These are phyloP conservation scores for Zygnema circumcarinatum DNA, from an alignment of 139 green algal species.

Conservation along the genomic window DNA sequence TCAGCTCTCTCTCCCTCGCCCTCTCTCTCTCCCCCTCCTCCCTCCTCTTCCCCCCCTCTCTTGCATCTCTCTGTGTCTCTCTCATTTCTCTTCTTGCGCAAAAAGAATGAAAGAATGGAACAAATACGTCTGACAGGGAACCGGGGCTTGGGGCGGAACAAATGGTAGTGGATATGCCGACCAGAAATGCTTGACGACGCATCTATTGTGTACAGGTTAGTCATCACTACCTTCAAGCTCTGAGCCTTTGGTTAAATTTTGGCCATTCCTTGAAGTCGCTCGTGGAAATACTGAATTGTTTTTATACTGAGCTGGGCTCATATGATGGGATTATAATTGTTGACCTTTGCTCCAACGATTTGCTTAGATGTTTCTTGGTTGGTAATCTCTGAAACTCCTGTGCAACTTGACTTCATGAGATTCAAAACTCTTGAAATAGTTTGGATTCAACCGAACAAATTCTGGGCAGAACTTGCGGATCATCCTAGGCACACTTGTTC, in stretches of 20 bases:
- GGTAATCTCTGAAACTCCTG: too few species aligned
- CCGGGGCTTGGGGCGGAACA: neutral
- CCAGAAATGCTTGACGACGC: neutral
- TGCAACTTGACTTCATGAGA: too few species aligned
- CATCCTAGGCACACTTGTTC: neutral
- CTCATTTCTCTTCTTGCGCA: neutral
- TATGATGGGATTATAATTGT: neutral
- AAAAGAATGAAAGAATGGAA: neutral
- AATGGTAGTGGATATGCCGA: conserved; percentile 14
- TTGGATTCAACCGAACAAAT: too few species aligned
- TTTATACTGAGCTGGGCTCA: neutral
- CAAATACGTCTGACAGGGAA: neutral
- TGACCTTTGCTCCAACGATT: neutral
- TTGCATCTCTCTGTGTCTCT: neutral
- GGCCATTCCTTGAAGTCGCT: too few species aligned
- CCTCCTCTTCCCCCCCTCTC: neutral
- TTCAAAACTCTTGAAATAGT: too few species aligned
- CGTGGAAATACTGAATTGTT: neutral
- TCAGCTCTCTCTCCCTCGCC: neutral
- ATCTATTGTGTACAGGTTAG: conserved; percentile 22
- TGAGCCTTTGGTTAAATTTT: too few species aligned
- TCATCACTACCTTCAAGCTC: neutral
- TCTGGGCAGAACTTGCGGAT: too few species aligned
- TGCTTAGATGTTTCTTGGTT: neutral
- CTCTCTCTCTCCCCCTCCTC: neutral